These are phyloP conservation scores for Ottelia alismoides DNA, from an alignment of 106 monocot species.

Conservation along the genomic window DNA sequence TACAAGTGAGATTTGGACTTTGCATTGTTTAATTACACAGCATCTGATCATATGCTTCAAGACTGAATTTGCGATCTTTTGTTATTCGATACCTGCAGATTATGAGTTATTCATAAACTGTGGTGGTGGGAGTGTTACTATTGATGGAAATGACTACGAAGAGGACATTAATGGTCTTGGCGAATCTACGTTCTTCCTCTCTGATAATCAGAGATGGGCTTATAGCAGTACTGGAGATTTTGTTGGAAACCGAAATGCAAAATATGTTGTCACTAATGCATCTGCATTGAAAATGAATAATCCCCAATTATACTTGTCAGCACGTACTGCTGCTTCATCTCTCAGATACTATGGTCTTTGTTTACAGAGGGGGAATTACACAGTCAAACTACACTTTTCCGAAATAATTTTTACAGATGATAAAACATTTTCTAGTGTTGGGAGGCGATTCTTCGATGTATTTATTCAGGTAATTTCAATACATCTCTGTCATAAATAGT, in stretches of 20 bases:
- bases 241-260: conserved; percentile 1
- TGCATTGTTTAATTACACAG: background rate
- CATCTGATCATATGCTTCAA: background rate
- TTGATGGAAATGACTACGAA: conserved; percentile 20
- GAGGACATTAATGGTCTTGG: conserved; percentile 12
- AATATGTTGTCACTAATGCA: conserved; percentile 23
- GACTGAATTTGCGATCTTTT: background rate
- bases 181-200: conserved; percentile 18
- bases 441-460: conserved; percentile 45
- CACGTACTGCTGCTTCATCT: conserved; percentile 32
- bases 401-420: conserved; percentile 37
- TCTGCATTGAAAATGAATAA: conserved; percentile 15
- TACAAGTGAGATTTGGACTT: conserved; percentile 21
- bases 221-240: conserved; percentile 40
- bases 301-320: conserved; percentile 26
- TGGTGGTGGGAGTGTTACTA: conserved; percentile 29
- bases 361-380: conserved; percentile 33
- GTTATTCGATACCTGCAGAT: conserved; percentile 14
- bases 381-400: conserved; percentile 38
- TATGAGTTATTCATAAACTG: conserved; percentile 47
- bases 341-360: conserved; percentile 54
- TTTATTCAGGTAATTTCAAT: conserved; percentile 41
- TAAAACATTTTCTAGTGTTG: conserved; percentile 23
- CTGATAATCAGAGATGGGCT: conserved; percentile 28
- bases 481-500: no score